Base-by-base conservation (phyloP, 1,284 basidiomycete genomes). In the Ceratobasidium sp. region DNA sequence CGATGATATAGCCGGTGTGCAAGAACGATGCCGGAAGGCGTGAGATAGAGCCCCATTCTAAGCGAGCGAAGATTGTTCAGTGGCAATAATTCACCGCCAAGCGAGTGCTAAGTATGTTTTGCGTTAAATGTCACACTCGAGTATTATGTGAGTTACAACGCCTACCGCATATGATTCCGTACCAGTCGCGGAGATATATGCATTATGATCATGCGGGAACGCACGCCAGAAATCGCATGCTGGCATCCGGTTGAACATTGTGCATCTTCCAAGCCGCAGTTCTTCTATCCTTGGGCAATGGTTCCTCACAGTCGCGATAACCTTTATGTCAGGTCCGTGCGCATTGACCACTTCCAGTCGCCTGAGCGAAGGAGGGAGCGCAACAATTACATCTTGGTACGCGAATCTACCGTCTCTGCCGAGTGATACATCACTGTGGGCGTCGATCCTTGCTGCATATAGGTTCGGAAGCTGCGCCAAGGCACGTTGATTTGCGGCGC, bases 171-270 rank as follows among this genome's bases (percentile, higher is more conserved):
- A 68, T 25, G 38, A 27, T 6, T 68, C 65, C 3, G 65, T 68
- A 13, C 53, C 53, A 34, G 55, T 53, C 2, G 43, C 56, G 1
- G 65, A 68, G 27, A 68, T 68, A n/a, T 68, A 68, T 8, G 65
- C 55, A 34, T 68, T 53, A 34, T 68, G 65, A 12, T 68, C 65
- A 8, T 55, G 42, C 4, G 65, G 65, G 32, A 68, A 68, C 13
- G 65, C 10, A 17, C 43, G 29, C 65, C 65, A 68, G 43, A 68
- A 68, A 3, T 13, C 20, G 53, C 53, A 68, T 3, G 50, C 38
- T 13, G 42, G 31, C 3, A 29, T 3, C 3, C 65, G 29, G 29
- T 68, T 68, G 43, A 68, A 56, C 4, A 49, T 43, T 12, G 45
- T 68, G 15, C 65, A 68, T n/a, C 65, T 25, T 15, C 65, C 65